These are phyloP conservation scores for Penicillium lividum DNA, from an alignment of 495 filamentous ascomycete species.

Conservation along the genomic window DNA sequence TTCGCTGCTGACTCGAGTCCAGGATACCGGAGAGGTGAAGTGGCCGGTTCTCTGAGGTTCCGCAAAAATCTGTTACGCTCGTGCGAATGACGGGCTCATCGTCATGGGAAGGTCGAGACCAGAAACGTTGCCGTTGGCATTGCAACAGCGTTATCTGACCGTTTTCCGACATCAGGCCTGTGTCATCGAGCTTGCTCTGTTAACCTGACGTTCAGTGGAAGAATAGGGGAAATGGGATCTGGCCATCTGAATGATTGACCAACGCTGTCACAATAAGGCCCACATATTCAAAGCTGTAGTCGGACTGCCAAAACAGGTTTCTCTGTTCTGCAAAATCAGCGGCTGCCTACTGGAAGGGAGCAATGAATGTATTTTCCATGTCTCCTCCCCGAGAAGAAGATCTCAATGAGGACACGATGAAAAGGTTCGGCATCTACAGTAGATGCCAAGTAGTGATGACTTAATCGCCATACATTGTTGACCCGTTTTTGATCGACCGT, in stretches of 20 bases:
- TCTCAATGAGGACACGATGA: background rate
- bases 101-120: background rate
- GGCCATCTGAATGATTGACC: background rate
- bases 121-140: background rate
- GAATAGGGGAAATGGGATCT: background rate
- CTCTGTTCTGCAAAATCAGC: background rate
- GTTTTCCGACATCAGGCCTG: background rate
- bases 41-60: background rate
- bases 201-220: background rate
- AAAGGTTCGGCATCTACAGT: background rate
- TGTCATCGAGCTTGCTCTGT: background rate
- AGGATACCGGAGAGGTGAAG: background rate
- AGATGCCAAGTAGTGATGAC: background rate
- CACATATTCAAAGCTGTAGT: conserved; percentile 1
- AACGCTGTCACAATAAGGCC: background rate
- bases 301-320: conserved; percentile 1
- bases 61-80: background rate
- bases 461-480: background rate
- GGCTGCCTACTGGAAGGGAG: background rate
- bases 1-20: background rate
- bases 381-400: background rate
- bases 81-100: background rate
- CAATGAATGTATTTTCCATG: background rate
- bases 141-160: background rate
- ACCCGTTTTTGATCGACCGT: background rate